Conservation (phyloP, 1,284 basidiomycete genomes). For the Microbotryum scabiosae region DNA sequence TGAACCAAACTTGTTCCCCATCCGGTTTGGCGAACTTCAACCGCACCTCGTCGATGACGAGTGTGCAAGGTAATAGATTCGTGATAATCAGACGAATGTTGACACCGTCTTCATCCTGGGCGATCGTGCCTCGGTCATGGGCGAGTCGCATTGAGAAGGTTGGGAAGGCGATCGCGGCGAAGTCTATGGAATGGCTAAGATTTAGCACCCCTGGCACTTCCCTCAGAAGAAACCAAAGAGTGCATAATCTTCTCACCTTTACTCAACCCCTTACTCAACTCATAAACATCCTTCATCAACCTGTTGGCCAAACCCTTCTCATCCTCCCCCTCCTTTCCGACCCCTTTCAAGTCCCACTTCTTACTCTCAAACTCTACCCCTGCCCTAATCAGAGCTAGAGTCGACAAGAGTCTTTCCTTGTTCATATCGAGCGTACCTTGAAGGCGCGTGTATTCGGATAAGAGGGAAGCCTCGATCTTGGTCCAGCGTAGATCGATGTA, state of each 20-base stretch:
- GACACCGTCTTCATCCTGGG: conserved; percentile 56
- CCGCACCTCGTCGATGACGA: conserved; percentile 34
- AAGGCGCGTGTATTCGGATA: conserved; percentile 55
- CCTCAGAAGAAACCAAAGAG: no score
- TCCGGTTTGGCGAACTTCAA: conserved; percentile 39
- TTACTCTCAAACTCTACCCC: conserved; percentile 25
- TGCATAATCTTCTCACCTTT: conserved; percentile 47
- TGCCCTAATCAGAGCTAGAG: conserved; percentile 33
- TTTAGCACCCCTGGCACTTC: no score
- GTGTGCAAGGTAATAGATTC: conserved; percentile 60
- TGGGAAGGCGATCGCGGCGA: conserved; percentile 59
- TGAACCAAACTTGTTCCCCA: conserved; percentile 45
- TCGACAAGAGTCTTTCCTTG: conserved; percentile 32
- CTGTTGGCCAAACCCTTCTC: conserved; percentile 45
- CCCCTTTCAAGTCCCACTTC: conserved; percentile 24
- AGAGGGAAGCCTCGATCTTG: conserved; percentile 64
- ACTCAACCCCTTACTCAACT: conserved; percentile 49
- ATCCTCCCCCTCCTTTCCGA: conserved; percentile 42
- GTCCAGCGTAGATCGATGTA: conserved; percentile 63
- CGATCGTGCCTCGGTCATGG: conserved; percentile 45
- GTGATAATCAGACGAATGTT: conserved; percentile 51
- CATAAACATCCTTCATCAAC: conserved; percentile 50
- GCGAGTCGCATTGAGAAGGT: conserved; percentile 50
- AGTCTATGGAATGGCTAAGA: no score
- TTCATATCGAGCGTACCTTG: conserved; percentile 31